Evolutionary conservation across 139 green algal species (phyloP).

Genomic region (Picochlorum sp.): DNA sequence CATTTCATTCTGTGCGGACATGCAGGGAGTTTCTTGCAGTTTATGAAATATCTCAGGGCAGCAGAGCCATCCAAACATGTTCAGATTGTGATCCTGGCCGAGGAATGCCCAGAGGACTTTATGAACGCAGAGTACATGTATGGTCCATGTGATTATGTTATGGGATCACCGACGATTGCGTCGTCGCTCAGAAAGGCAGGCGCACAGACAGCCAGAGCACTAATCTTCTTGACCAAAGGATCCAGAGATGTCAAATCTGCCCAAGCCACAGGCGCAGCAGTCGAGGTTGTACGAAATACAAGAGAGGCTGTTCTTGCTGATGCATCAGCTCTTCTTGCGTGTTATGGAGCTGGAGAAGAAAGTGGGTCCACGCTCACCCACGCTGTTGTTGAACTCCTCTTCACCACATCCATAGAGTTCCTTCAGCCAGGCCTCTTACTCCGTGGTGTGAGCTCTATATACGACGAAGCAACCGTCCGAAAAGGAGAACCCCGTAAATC

Average conservation of each 20-base stretch:
- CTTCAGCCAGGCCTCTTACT: constrained; percentile 75
- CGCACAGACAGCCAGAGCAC: constrained; percentile 21
- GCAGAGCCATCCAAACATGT: constrained; percentile 7
- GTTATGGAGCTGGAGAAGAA: constrained; percentile 51
- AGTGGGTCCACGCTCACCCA: constrained; percentile 34
- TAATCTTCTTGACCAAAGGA: constrained; percentile 33
- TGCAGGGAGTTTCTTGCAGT: constrained; percentile 36
- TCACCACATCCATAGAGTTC: constrained; percentile 60
- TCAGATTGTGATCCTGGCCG: constrained; percentile 47
- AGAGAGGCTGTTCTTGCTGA: constrained; percentile 59
- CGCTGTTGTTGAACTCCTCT: constrained; percentile 68
- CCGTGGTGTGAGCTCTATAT: constrained; percentile 33
- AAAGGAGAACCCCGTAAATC: constrained; percentile 33
- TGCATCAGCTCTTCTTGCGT: constrained; percentile 57
- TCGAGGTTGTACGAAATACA: constrained; percentile 13
- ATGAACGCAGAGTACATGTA: constrained; percentile 8
- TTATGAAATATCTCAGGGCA: constrained; percentile 39
- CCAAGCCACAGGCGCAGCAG: constrained; percentile 21
- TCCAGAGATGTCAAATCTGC: constrained; percentile 27
- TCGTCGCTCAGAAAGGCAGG: constrained; percentile 29
- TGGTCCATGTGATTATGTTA: constrained; percentile 26
- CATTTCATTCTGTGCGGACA: constrained; percentile 53
- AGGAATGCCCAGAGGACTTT: constrained; percentile 14
- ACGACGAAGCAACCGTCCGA: constrained; percentile 11
- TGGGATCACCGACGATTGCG: constrained; percentile 39